Conservation (phyloP, 805 yeast species). For the Candida nemodendra region DNA sequence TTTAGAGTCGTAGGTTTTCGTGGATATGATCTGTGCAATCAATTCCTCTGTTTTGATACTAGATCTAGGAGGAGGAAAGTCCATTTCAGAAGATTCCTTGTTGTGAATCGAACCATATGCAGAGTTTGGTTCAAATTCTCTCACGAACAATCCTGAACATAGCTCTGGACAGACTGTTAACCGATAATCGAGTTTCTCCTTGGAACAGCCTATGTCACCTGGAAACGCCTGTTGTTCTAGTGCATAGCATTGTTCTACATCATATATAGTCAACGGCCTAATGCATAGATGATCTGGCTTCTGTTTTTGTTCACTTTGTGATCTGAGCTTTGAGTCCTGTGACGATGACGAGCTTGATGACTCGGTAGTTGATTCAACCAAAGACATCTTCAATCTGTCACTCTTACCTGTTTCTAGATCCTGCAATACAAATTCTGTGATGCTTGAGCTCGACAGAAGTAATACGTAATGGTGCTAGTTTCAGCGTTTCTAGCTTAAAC, state of each 20-base stretch:
- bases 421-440: no score
- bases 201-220: slow-evolving; percentile 63
- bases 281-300: slow-evolving; percentile 62
- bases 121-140: slow-evolving; percentile 48
- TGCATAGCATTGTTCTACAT: slow-evolving; percentile 55
- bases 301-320: slow-evolving; percentile 26
- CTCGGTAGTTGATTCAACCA: slow-evolving; percentile 31
- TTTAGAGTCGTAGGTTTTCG: slow-evolving; percentile 52
- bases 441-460: no score
- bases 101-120: slow-evolving; percentile 7
- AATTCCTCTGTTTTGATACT: slow-evolving; percentile 58
- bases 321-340: slow-evolving; percentile 12
- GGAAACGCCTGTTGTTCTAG: slow-evolving; percentile 74
- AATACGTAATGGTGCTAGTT: no score
- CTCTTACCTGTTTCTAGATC: no score
- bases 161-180: slow-evolving; percentile 84
- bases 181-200: slow-evolving; percentile 66
- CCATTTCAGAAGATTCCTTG: slow-evolving; percentile 24
- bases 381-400: no score
- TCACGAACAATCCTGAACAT: slow-evolving; percentile 80
- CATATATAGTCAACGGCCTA: slow-evolving; percentile 78
- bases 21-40: slow-evolving; percentile 79
- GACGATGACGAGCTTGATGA: slow-evolving; percentile 20
- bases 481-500: no score
- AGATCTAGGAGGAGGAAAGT: slow-evolving; percentile 43